Evolutionary conservation across 805 yeast species (phyloP).

Genomic region (Metschnikowia lochheadii): DNA sequence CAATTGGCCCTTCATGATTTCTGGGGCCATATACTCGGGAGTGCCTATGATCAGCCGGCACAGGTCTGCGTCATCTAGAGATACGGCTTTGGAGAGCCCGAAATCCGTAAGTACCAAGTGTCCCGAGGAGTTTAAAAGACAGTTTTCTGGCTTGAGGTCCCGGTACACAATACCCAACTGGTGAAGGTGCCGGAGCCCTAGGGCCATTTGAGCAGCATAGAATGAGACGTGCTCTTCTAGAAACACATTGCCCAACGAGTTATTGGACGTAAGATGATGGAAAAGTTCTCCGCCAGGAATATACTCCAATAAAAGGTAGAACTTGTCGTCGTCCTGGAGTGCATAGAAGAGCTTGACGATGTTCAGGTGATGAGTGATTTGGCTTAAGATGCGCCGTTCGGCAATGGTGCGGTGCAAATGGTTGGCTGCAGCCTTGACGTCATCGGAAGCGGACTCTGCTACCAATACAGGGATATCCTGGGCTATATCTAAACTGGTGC

Average conservation of each 20-base stretch:
- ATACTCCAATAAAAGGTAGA: conserved; percentile 41
- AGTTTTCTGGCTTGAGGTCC: conserved; percentile 87
- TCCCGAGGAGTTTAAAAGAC: conserved; percentile 71
- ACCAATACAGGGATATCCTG: conserved; percentile 20
- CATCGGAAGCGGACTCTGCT: conserved; percentile 3
- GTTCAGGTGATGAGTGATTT: conserved; percentile 41
- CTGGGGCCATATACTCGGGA: conserved; percentile 85
- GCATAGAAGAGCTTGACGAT: conserved; percentile 44
- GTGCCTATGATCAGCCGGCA: conserved; percentile 48
- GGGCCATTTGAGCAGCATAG: conserved; percentile 75
- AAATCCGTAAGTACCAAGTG: conserved; percentile 83
- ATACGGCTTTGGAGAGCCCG: conserved; percentile 56
- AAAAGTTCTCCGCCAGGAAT: conserved; percentile 45
- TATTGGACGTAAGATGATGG: conserved; percentile 33
- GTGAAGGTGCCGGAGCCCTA: conserved; percentile 75
- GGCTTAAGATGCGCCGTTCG: conserved; percentile 16
- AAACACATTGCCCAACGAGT: conserved; percentile 39
- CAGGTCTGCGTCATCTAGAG: conserved; percentile 42
- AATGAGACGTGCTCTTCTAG: conserved; percentile 67
- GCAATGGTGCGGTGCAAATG: conserved; percentile 19
- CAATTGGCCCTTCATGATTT: conserved; percentile 43
- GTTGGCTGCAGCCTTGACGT: conserved; percentile 9
- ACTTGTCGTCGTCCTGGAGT: conserved; percentile 41
- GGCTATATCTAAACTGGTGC: conserved; percentile 14
- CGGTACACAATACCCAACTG: conserved; percentile 79